A percentile compares a stretch with the other conserved stretches of the same genome.
Evolutionary conservation across 2,329 filamentous ascomycete genomes (phyloP).

Genomic region (Thelonectria blattea): DNA sequence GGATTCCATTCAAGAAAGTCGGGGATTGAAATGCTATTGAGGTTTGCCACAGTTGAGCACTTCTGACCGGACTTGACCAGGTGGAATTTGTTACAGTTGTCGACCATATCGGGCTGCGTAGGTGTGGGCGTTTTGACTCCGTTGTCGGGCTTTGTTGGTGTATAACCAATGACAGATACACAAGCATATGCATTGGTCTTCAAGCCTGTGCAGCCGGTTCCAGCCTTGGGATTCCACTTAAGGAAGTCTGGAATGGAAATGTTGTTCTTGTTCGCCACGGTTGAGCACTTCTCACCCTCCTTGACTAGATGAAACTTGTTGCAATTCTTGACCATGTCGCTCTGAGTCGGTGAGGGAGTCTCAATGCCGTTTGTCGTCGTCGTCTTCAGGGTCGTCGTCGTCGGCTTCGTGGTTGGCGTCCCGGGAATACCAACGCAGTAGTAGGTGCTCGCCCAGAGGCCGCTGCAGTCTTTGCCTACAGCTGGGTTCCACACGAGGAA

Average conservation of each 20-base stretch:
- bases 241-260: constrained; percentile 10
- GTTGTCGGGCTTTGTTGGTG: constrained; percentile 4
- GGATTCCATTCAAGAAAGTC: constrained; percentile 37
- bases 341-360: constrained; percentile 26
- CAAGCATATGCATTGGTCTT: constrained; percentile 3
- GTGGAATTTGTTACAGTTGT: constrained; percentile 41
- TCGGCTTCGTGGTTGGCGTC: background rate
- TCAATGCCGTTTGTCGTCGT: constrained; percentile 11
- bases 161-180: constrained; percentile 17
- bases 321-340: constrained; percentile 28
- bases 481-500: constrained; percentile 17
- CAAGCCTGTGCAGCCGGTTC: constrained; percentile 1
- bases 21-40: constrained; percentile 29
- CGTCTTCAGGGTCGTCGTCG: background rate
- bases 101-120: constrained; percentile 38
- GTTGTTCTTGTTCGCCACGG: constrained; percentile 8
- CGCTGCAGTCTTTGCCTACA: constrained; percentile 1
- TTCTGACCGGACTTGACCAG: constrained; percentile 30
- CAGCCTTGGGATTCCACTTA: constrained; percentile 18
- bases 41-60: constrained; percentile 34
- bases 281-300: background rate
- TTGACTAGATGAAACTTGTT: constrained; percentile 25
- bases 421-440: constrained; percentile 12
- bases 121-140: background rate
- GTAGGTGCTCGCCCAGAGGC: background rate